A percentile compares a stretch with the other conserved stretches of the same genome.
Conservation (phyloP, 2,329 filamentous ascomycete species). For the Cryphonectria radicalis region DNA sequence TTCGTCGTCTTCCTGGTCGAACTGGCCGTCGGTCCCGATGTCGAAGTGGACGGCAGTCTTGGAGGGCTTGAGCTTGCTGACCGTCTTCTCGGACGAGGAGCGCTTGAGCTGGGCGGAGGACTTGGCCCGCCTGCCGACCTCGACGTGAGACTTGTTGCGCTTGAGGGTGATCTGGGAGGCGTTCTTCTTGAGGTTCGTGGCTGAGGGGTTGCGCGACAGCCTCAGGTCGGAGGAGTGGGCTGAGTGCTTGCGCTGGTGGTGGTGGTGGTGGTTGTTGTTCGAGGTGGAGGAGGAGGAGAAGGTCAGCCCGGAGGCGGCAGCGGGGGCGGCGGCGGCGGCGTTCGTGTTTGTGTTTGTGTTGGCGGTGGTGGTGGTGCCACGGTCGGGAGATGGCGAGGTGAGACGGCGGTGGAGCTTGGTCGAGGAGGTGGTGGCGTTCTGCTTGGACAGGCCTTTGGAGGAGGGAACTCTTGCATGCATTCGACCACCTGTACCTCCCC, state of each 20-base stretch:
- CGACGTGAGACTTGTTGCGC: conserved; percentile 64
- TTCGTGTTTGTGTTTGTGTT: neutral
- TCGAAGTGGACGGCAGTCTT: conserved; percentile 66
- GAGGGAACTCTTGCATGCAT: conserved; percentile 58
- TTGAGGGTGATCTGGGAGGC: conserved; percentile 59
- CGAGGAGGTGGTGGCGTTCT: conserved; percentile 40
- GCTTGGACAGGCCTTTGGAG: conserved; percentile 55
- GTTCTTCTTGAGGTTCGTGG: conserved; percentile 55
- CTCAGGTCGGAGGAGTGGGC: conserved; percentile 50
- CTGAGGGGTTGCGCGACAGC: conserved; percentile 50
- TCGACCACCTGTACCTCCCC: conserved; percentile 42
- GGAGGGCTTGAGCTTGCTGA: conserved; percentile 47
- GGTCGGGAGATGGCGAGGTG: conserved; percentile 49
- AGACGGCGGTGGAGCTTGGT: conserved; percentile 49
- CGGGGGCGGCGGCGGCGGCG: no score
- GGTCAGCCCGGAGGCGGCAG: conserved; percentile 33
- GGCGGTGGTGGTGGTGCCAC: conserved; percentile 29
- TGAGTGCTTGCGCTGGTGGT: conserved; percentile 50
- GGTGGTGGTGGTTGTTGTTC: neutral
- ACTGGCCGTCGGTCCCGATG: conserved; percentile 56
- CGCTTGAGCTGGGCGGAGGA: conserved; percentile 58
- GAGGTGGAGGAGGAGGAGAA: conserved; percentile 31
- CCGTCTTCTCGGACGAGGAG: conserved; percentile 54
- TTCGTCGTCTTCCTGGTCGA: conserved; percentile 51
- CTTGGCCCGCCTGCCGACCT: conserved; percentile 57